A percentile compares a stretch with the other conserved stretches of the same genome.
Conservation (phyloP, 306 rosid genomes). For the Castanopsis chinensis region DNA sequence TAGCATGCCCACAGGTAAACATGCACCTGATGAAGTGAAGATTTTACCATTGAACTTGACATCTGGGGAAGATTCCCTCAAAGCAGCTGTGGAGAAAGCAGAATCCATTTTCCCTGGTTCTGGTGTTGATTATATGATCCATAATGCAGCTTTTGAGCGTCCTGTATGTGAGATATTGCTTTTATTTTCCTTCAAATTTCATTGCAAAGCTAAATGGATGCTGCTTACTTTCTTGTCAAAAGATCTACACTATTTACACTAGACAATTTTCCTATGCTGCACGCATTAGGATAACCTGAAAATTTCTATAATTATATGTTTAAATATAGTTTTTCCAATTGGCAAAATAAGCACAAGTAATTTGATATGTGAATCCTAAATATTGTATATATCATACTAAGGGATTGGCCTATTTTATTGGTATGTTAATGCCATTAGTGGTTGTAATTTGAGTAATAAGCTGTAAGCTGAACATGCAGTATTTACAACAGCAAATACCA, state of each 20-base stretch:
- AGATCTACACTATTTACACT: neutral
- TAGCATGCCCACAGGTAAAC: constrained; percentile 58
- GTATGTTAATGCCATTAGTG: neutral
- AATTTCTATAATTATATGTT: neutral
- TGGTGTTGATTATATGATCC: constrained; percentile 92
- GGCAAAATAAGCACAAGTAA: neutral
- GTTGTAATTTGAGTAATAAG: neutral
- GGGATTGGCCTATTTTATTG: neutral
- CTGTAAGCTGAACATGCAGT: neutral
- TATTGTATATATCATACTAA: neutral
- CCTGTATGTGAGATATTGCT: constrained; percentile 64
- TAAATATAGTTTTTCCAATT: neutral
- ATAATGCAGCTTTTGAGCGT: constrained; percentile 94
- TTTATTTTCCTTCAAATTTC: neutral
- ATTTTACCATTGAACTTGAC: constrained; percentile 78
- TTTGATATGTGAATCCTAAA: neutral
- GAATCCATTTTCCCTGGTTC: constrained; percentile 65
- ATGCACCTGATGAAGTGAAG: constrained; percentile 70
- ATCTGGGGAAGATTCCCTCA: constrained; percentile 74
- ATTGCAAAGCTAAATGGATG: neutral
- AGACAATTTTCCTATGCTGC: neutral
- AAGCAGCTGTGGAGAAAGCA: constrained; percentile 67
- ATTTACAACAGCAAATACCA: neutral
- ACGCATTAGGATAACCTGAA: neutral
- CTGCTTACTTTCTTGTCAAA: neutral